Base-by-base conservation (phyloP, 1,284 basidiomycete species). In the Rhodofomes roseus region DNA sequence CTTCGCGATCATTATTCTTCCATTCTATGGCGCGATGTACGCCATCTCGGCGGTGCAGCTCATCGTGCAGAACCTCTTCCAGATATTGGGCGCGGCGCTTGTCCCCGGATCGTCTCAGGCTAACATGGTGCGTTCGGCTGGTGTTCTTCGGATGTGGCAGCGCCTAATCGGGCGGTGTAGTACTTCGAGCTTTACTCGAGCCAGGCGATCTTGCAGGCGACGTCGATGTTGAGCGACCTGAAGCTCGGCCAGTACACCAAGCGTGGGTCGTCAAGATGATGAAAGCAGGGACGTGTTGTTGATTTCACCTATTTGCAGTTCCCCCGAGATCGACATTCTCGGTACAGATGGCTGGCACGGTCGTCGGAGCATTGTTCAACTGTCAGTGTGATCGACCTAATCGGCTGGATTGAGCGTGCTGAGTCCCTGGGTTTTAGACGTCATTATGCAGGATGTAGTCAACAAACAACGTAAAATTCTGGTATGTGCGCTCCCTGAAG, bases 231-330 rank as follows among this genome's bases (percentile, higher is more conserved):
- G 0, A 71, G 74, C 44, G 79, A 80, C 61, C 70, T 80, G 50
- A 79, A 78, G 66, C 68, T 79, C 43, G 79, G 79, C 4, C 80
- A 82, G 62, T 84, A 84, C 70, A 79, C 78, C 62, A 84, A 84
- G 72, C 70, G 83, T 56, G 78, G 80, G 16, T 80, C 16, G 9
- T 14, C n/a, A n/a, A 12, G 79, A 5, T 6, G 46, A 4, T 20
- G 2, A n/a, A n/a, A n/a, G 2, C 9, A 2, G 12, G 50, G 22
- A 37, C n/a, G n/a, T 16, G 12, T 11, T 6, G 12, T 25, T 52
- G 23, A n/a, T 22, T 8, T 31, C 3, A n/a, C n/a, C 20, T 20
- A 18, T 25, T 16, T n/a, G 37, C 27, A 58, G 56, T 58, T 18
- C 56, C 56, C 37, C 56, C 43, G 14, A 66, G 71, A 18, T 69